phyloP scores from a whole-genome alignment of 768 basidiomycete species.

The Erythrobasidium yunnanense region DNA sequence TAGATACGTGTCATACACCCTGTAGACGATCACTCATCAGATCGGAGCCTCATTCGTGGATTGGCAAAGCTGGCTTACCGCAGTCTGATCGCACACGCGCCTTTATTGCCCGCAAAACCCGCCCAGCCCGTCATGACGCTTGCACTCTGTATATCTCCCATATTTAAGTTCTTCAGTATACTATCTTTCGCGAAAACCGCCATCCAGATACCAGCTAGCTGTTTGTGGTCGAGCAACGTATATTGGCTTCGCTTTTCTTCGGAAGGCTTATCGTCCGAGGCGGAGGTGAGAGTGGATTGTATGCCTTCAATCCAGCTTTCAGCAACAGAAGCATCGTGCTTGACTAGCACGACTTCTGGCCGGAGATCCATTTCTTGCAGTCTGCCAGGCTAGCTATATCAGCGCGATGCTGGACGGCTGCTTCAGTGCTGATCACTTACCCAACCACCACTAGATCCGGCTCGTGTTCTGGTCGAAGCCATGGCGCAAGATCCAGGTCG shows the following conservation, averaged over 20 bases:
- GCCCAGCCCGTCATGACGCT: conserved; percentile 26
- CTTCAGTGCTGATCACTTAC: no score
- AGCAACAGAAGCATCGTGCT: conserved; percentile 6
- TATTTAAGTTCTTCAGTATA: background rate
- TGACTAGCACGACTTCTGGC: conserved; percentile 19
- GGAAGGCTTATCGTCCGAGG: background rate
- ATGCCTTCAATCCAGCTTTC: conserved; percentile 12
- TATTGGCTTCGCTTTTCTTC: background rate
- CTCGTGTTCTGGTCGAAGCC: conserved; percentile 15
- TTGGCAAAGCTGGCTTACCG: background rate
- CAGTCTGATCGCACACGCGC: conserved; percentile 10
- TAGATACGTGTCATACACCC: conserved; percentile 7
- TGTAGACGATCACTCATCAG: background rate
- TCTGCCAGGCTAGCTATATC: background rate
- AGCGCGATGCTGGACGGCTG: no score
- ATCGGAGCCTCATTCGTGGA: background rate
- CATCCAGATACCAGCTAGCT: conserved; percentile 20
- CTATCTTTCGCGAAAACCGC: conserved; percentile 6
- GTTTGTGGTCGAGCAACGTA: background rate
- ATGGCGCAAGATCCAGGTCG: background rate
- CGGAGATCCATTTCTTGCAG: conserved; percentile 23
- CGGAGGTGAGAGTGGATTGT: background rate
- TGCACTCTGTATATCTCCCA: background rate
- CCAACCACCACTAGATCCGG: conserved; percentile 22
- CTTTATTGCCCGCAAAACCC: conserved; percentile 25